A percentile compares a stretch with the other conserved stretches of the same genome.
These are phyloP conservation scores for Escallonia rubra DNA, from an alignment of 129 eudicot species.

Conservation along the genomic window DNA sequence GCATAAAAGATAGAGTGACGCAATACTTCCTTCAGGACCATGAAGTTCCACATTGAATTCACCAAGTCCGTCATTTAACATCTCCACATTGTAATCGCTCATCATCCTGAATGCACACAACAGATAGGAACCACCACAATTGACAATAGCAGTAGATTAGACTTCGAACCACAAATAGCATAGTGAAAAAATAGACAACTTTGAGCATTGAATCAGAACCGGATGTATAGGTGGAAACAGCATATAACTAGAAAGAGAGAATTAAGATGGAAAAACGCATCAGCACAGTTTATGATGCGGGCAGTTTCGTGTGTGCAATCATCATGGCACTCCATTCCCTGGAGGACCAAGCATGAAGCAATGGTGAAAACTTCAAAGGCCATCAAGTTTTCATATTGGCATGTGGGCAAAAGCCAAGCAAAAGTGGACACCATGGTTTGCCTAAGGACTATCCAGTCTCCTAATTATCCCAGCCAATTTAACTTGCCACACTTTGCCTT, in stretches of 20 bases:
- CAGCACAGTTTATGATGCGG: too few relatives aligned
- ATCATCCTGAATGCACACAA: slow-evolving; percentile 55
- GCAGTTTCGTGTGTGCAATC: too few relatives aligned
- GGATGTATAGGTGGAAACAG: not conserved
- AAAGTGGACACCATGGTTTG: too few relatives aligned
- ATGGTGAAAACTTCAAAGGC: too few relatives aligned
- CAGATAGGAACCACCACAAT: not conserved
- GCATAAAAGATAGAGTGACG: not conserved
- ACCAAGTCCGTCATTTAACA: slow-evolving; percentile 62
- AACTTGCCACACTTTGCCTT: too few relatives aligned
- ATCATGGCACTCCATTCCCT: too few relatives aligned
- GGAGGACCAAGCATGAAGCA: too few relatives aligned
- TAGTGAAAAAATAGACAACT: not conserved
- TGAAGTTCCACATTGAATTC: slow-evolving; percentile 76
- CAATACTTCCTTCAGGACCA: slow-evolving; percentile 82
- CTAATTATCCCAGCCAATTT: too few relatives aligned
- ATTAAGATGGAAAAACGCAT: not conserved
- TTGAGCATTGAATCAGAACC: too few relatives aligned
- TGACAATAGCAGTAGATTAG: not conserved
- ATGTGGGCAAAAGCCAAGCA: too few relatives aligned
- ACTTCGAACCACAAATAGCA: not conserved
- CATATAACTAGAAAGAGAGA: not conserved
- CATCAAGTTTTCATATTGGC: too few relatives aligned
- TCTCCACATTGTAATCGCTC: slow-evolving; percentile 79
- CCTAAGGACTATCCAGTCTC: too few relatives aligned